These are phyloP conservation scores for Aphanomyces astaci DNA, from an alignment of 352 stramenopile species.

Conservation along the genomic window DNA sequence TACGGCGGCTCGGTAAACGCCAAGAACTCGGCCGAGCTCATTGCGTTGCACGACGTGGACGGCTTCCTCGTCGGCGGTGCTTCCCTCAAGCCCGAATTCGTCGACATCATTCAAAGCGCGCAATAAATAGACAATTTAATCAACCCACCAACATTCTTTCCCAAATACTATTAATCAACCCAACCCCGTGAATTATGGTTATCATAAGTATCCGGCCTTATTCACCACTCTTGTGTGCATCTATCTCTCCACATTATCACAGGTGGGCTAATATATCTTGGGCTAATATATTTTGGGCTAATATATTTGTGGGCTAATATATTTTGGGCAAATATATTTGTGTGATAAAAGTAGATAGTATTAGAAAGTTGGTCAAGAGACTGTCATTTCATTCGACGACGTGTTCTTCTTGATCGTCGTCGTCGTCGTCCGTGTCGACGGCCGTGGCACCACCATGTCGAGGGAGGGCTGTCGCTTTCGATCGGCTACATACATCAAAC, in stretches of 20 bases:
- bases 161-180: no score
- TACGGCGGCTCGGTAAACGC: constrained; percentile 91
- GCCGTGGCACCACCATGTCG: not conserved
- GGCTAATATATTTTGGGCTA: no score
- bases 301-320: no score
- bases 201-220: no score
- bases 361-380: no score
- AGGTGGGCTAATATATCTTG: no score
- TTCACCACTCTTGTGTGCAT: no score
- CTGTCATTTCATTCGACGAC: constrained; percentile 6
- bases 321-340: no score
- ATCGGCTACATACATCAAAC: not conserved
- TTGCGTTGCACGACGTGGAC: constrained; percentile 83
- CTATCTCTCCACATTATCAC: no score
- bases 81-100: constrained; percentile 90
- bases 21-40: constrained; percentile 86
- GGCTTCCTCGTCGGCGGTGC: constrained; percentile 93
- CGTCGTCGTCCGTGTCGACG: not conserved
- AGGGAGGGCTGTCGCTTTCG: not conserved
- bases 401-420: constrained; percentile 21
- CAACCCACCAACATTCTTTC: no score
- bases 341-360: no score
- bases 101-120: constrained; percentile 50
- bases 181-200: no score
- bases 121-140: constrained; percentile 26